These are phyloP conservation scores for Pyrus hybrid DNA, from an alignment of 331 rosid species.

Conservation along the genomic window DNA sequence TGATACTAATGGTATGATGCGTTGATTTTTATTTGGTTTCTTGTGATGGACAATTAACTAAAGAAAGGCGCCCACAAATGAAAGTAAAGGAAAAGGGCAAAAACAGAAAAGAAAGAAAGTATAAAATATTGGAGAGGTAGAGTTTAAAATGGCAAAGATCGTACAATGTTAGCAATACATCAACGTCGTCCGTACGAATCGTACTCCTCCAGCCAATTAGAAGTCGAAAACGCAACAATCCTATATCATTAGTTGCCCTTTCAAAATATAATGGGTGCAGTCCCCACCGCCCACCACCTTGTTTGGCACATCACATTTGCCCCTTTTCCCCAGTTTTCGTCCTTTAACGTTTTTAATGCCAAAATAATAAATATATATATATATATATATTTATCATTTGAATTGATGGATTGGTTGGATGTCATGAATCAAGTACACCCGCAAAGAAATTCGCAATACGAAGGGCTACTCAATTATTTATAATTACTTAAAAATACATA, in stretches of 20 bases:
- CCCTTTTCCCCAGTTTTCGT: neutral
- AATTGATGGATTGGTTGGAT: too few species aligned
- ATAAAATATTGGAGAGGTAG: neutral
- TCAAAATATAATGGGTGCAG: neutral
- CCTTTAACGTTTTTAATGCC: neutral
- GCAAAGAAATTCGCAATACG: too few species aligned
- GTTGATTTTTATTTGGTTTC: neutral
- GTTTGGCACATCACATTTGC: neutral
- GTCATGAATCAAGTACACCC: too few species aligned
- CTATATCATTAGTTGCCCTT: neutral
- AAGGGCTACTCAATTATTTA: too few species aligned
- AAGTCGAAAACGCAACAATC: constrained; percentile 23
- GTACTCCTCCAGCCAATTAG: constrained; percentile 29
- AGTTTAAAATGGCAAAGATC: neutral
- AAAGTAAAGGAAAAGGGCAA: neutral
- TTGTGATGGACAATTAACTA: neutral
- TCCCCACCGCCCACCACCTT: constrained; percentile 1
- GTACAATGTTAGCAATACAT: constrained; percentile 29
- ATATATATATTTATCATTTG: too few species aligned
- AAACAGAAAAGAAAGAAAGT: neutral
- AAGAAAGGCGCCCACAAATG: neutral
- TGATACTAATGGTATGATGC: neutral
- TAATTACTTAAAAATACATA: too few species aligned
- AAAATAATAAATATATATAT: too few species aligned
- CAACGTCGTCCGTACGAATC: constrained; percentile 42